These are phyloP conservation scores for Podospora pseudoanserina DNA, from an alignment of 495 filamentous ascomycete species.

Conservation along the genomic window DNA sequence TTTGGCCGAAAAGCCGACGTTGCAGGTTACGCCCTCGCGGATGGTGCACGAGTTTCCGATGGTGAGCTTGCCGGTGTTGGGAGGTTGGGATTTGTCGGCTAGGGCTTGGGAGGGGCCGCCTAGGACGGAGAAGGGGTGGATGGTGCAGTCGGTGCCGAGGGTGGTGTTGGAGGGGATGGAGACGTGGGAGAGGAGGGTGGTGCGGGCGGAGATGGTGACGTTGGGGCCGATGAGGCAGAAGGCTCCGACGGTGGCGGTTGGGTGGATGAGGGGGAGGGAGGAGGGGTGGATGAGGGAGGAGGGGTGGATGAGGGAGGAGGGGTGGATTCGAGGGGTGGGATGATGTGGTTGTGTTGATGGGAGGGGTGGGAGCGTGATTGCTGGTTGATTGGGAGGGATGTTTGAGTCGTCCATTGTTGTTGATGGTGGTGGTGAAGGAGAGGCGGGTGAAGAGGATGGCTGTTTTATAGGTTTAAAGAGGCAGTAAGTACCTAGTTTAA, in stretches of 20 bases:
- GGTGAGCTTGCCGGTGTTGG: neutral
- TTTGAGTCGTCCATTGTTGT: neutral
- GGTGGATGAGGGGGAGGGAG: neutral
- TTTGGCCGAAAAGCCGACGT: neutral
- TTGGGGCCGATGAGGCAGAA: slow-evolving; percentile 1
- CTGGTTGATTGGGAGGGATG: neutral
- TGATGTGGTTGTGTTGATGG: neutral
- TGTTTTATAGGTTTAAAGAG: no score
- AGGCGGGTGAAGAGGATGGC: no score
- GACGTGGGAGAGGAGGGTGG: neutral
- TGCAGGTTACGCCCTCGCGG: neutral
- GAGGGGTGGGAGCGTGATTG: neutral
- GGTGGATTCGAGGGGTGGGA: neutral
- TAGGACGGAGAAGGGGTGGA: slow-evolving; percentile 4
- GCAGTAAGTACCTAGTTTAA: no score
- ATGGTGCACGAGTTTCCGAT: neutral
- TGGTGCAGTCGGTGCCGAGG: neutral
- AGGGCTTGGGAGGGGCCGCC: slow-evolving; percentile 4
- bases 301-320: slow-evolving; percentile 4
- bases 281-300: slow-evolving; percentile 1
- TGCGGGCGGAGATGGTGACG: neutral
- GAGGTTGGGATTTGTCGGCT: neutral
- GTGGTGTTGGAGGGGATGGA: neutral
- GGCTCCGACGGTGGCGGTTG: neutral
- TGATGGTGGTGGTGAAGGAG: no score